Evolutionary conservation across 495 filamentous ascomycete species (phyloP).

Genomic region (Glarea lozoyensis): DNA sequence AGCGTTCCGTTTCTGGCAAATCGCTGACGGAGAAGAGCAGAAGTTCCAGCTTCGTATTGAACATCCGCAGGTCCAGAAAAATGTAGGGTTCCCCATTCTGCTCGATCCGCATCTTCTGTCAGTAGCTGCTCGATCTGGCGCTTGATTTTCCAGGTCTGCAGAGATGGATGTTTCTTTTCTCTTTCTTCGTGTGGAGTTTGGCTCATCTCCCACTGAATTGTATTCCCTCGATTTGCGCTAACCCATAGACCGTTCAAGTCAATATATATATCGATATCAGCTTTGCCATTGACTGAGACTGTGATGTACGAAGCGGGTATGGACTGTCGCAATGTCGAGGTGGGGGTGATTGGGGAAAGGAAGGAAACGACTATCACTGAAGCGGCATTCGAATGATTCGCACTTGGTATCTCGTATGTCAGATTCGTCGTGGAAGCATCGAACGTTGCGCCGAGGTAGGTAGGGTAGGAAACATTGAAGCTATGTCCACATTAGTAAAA

Average conservation of each 20-base stretch:
- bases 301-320: conserved; percentile 83
- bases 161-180: conserved; percentile 5
- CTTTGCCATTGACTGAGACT: conserved; percentile 60
- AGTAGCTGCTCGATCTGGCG: conserved; percentile 57
- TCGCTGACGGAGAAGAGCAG: conserved; percentile 53
- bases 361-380: conserved; percentile 69
- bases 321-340: conserved; percentile 82
- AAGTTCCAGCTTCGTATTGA: conserved; percentile 60
- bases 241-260: conserved; percentile 90
- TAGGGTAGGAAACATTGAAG: conserved; percentile 60
- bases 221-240: conserved; percentile 59
- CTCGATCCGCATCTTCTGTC: conserved; percentile 65
- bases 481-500: conserved; percentile 19
- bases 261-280: conserved; percentile 74
- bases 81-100: conserved; percentile 85
- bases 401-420: conserved; percentile 61
- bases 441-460: conserved; percentile 71
- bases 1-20: conserved; percentile 67
- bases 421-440: conserved; percentile 92
- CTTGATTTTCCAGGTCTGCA: conserved; percentile 54
- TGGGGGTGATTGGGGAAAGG: conserved; percentile 86
- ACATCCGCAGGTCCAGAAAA: conserved; percentile 61
- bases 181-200: conserved; percentile 18
- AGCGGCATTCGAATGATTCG: conserved; percentile 22
- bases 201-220: conserved; percentile 60